phyloP scores from a whole-genome alignment of 352 stramenopile genomes.

The Phytophthora europaea region DNA sequence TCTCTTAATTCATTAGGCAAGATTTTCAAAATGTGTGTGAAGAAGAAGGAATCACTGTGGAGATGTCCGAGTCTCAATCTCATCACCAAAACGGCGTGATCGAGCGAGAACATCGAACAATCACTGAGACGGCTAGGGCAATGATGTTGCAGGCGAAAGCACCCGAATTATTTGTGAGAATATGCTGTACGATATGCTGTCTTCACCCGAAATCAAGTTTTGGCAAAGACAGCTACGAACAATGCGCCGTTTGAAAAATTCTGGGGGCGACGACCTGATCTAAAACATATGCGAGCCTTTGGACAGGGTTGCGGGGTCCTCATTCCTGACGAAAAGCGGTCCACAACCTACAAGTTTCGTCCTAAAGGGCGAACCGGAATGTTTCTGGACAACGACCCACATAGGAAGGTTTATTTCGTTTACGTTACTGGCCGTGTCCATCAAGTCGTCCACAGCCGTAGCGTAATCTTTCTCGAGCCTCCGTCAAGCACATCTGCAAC shows the following conservation, averaged over 20 bases:
- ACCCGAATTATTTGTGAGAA: constrained; percentile 20
- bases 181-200: constrained; percentile 12
- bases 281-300: constrained; percentile 10
- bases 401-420: too few relatives aligned
- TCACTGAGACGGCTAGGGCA: not conserved
- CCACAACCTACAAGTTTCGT: not conserved
- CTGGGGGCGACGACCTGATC: constrained; percentile 15
- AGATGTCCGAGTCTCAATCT: constrained; percentile 6
- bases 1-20: not conserved
- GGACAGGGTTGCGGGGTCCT: constrained; percentile 13
- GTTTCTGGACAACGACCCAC: too few relatives aligned
- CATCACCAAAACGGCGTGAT: constrained; percentile 21
- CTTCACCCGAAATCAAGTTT: not conserved
- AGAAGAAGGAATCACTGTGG: constrained; percentile 4
- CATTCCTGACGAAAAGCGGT: constrained; percentile 6
- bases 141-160: constrained; percentile 9
- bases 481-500: not conserved
- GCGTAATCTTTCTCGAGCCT: not conserved
- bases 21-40: constrained; percentile 7
- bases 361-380: too few relatives aligned
- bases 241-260: constrained; percentile 11
- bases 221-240: not conserved
- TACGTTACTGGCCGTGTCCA: too few relatives aligned
- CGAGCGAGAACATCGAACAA: constrained; percentile 9
- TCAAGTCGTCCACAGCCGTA: too few relatives aligned